Conservation (phyloP, 2,329 filamentous ascomycete species). For the Ophiocordyceps robertsii region DNA sequence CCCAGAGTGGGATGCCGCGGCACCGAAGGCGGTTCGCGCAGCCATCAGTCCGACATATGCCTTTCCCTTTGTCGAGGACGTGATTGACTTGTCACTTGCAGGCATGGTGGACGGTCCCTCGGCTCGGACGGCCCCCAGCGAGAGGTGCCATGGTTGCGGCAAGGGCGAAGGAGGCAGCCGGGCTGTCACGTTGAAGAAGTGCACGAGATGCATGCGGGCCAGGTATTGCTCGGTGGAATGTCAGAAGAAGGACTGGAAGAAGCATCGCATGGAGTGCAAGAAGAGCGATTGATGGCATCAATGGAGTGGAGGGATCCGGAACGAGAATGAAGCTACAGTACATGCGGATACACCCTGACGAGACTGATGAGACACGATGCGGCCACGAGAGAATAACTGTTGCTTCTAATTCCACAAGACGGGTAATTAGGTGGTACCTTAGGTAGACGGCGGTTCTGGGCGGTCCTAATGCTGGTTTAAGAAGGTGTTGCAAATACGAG, state of each 20-base stretch:
- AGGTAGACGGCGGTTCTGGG: too few species aligned
- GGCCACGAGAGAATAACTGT: too few species aligned
- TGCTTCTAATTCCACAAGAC: too few species aligned
- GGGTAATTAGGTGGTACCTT: too few species aligned
- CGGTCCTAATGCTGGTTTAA: too few species aligned
- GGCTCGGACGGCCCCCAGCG: neutral
- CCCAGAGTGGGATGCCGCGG: conserved; percentile 28
- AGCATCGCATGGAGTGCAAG: conserved; percentile 30
- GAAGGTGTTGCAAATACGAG: too few species aligned
- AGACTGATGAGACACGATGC: too few species aligned
- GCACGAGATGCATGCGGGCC: conserved; percentile 26
- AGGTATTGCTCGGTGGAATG: conserved; percentile 39
- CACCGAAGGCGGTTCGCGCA: conserved; percentile 34
- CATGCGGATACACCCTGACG: too few species aligned
- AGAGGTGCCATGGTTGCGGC: conserved; percentile 24
- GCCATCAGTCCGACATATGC: conserved; percentile 43
- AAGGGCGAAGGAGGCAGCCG: conserved; percentile 15
- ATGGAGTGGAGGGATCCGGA: too few species aligned
- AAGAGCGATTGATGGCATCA: conserved; percentile 5
- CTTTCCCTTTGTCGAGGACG: conserved; percentile 26
- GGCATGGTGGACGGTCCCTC: neutral
- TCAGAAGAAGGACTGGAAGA: conserved; percentile 40
- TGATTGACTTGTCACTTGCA: conserved; percentile 8
- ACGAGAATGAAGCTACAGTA: too few species aligned
- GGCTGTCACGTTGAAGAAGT: conserved; percentile 24